These are phyloP conservation scores for Boechera retrofracta DNA, from an alignment of 345 rosid genomes.

Conservation along the genomic window DNA sequence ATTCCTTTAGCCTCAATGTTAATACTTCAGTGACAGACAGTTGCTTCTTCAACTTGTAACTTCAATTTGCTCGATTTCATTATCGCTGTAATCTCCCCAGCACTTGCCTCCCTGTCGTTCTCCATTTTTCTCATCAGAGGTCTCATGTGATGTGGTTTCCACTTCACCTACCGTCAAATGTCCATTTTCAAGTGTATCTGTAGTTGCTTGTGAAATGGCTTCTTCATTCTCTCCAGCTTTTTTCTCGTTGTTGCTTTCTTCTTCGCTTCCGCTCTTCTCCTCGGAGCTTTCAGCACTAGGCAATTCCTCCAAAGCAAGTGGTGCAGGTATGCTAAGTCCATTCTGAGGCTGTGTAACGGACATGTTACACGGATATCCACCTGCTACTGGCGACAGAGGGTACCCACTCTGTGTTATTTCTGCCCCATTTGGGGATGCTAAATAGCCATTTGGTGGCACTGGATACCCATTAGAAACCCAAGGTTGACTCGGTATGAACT, in stretches of 20 bases:
- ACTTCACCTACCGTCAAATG: constrained; percentile 37
- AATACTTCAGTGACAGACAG: constrained; percentile 33
- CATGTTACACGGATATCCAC: constrained; percentile 51
- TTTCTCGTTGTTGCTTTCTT: constrained; percentile 44
- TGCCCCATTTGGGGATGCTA: constrained; percentile 59
- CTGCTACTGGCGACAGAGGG: constrained; percentile 61
- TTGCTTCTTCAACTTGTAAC: constrained; percentile 57
- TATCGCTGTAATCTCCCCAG: constrained; percentile 90
- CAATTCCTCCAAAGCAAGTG: constrained; percentile 50
- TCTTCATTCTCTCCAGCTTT: constrained; percentile 49
- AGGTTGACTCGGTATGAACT: constrained; percentile 86
- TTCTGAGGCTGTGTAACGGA: constrained; percentile 56
- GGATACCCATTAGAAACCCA: constrained; percentile 87
- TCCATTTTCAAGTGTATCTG: constrained; percentile 47
- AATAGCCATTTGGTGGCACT: constrained; percentile 66
- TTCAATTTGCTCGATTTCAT: constrained; percentile 70
- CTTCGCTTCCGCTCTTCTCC: constrained; percentile 52
- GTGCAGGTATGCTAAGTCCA: constrained; percentile 52
- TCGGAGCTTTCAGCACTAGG: constrained; percentile 44
- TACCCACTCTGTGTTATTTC: constrained; percentile 54
- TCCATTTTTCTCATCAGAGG: constrained; percentile 40
- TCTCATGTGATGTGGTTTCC: constrained; percentile 46
- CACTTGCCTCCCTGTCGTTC: constrained; percentile 61
- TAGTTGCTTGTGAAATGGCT: constrained; percentile 45
- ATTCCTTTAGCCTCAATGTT: constrained; percentile 45